phyloP scores from a whole-genome alignment of 2,329 filamentous ascomycete genomes.

The Aspergillus sp. region DNA sequence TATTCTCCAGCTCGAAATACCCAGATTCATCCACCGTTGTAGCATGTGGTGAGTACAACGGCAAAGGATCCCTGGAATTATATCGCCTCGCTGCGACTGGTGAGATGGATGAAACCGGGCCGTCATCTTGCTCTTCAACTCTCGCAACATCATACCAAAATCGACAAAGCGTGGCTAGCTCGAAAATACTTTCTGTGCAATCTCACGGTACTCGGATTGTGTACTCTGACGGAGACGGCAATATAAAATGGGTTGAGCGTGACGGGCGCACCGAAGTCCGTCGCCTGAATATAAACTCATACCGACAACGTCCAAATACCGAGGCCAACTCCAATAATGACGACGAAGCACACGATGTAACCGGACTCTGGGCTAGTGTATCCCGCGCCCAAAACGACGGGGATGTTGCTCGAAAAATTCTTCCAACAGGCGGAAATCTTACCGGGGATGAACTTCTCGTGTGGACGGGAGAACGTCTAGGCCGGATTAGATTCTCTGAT shows the following conservation, averaged over 20 bases:
- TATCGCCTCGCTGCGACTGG: conserved; percentile 52
- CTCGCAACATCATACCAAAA: conserved; percentile 61
- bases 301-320: conserved; percentile 8
- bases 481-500: conserved; percentile 65
- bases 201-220: conserved; percentile 81
- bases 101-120: conserved; percentile 26
- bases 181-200: conserved; percentile 77
- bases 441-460: conserved; percentile 69
- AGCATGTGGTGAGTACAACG: conserved; percentile 86
- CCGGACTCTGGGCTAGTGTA: conserved; percentile 59
- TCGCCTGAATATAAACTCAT: conserved; percentile 58
- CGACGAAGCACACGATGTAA: conserved; percentile 42
- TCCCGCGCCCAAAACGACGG: conserved; percentile 54
- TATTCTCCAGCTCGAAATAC: conserved; percentile 41
- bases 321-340: not conserved
- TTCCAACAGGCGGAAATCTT: conserved; percentile 57
- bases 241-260: conserved; percentile 86
- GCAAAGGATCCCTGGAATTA: conserved; percentile 85
- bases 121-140: conserved; percentile 27
- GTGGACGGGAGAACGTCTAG: conserved; percentile 85
- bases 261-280: conserved; percentile 65
- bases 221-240: conserved; percentile 79
- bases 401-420: conserved; percentile 77
- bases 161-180: conserved; percentile 75
- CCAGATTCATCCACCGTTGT: conserved; percentile 65